Conservation (phyloP, 768 basidiomycete genomes). For the Lactifluus rugatus region DNA sequence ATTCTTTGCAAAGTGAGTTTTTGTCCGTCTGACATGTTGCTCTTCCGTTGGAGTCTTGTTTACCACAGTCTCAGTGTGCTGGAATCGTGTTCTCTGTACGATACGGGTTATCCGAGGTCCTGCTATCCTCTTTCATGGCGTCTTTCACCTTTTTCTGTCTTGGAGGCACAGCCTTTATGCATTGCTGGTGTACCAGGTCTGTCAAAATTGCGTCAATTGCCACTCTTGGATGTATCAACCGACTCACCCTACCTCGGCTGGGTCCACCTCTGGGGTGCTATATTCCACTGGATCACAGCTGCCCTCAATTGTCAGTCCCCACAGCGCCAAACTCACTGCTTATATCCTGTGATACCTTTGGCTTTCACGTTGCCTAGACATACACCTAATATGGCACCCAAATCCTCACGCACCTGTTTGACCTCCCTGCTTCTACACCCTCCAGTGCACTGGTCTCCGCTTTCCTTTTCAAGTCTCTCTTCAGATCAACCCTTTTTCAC, state of each 20-base stretch:
- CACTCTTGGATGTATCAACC: constrained; percentile 5
- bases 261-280: constrained; percentile 88
- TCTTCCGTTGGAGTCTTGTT: neutral
- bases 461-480: constrained; percentile 62
- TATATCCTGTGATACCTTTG: constrained; percentile 88
- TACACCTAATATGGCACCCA: constrained; percentile 87
- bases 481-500: constrained; percentile 58
- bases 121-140: constrained; percentile 79
- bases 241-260: constrained; percentile 80
- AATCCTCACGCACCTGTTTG: constrained; percentile 66
- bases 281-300: constrained; percentile 77
- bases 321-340: constrained; percentile 26
- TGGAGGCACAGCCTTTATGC: constrained; percentile 85
- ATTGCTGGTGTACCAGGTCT: constrained; percentile 85
- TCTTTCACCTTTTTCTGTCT: constrained; percentile 78
- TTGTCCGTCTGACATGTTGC: neutral
- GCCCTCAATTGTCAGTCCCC: constrained; percentile 51
- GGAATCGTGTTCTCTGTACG: constrained; percentile 89
- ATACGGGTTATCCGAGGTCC: constrained; percentile 84
- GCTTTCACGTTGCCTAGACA: constrained; percentile 87
- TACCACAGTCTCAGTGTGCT: constrained; percentile 38
- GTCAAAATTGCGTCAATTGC: too few species aligned
- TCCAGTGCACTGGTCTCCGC: constrained; percentile 53
- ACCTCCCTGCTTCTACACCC: constrained; percentile 25
- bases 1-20: constrained; percentile 71